Evolutionary conservation across 139 green algal genomes (phyloP).

Genomic region (Pleodorina starrii): DNA sequence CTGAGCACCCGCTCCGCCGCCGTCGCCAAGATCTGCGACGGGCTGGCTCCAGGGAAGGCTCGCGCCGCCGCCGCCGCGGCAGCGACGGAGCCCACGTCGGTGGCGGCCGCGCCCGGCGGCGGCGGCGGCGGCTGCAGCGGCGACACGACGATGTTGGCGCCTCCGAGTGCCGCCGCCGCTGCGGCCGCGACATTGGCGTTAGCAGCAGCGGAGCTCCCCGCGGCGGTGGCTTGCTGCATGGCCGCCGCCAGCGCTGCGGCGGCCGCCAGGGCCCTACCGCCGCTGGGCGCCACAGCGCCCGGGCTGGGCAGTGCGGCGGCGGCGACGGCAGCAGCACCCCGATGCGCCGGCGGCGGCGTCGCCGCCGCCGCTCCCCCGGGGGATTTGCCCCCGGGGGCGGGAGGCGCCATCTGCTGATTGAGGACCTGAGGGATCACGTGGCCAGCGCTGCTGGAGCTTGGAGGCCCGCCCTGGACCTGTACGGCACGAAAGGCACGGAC

Average conservation of each 20-base stretch:
- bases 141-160: background rate
- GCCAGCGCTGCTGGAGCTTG: background rate
- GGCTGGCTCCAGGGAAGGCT: background rate
- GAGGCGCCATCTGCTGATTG: conserved; percentile 2
- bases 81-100: background rate
- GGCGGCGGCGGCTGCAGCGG: background rate
- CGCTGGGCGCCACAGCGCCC: background rate
- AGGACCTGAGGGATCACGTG: background rate
- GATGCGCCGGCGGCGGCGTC: background rate
- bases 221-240: background rate
- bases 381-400: too few species aligned
- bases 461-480: background rate
- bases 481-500: background rate
- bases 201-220: background rate
- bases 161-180: background rate
- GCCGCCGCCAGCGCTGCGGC: background rate
- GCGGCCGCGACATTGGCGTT: background rate
- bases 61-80: background rate
- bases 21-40: background rate
- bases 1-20: background rate
- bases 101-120: background rate
- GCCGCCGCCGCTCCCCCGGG: background rate
- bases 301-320: background rate
- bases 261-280: background rate
- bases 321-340: too few species aligned